Base-by-base conservation (phyloP, 169 alveolate species). In the Cryptosporidium andersoni region DNA sequence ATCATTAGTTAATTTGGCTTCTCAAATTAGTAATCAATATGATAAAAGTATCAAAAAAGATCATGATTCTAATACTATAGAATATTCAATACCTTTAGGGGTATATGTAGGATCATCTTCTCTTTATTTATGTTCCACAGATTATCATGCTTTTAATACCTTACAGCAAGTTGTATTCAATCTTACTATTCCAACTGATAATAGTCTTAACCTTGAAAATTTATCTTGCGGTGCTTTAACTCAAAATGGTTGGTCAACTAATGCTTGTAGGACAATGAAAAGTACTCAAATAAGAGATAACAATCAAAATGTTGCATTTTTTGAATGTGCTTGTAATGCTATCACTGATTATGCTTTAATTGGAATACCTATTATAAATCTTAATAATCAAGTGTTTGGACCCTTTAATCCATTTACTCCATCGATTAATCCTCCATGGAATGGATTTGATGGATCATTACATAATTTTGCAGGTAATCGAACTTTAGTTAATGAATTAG, bases 381-480 rank as follows among this genome's bases (percentile, higher is more conserved):
- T 25, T 48, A 9, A 45, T 8, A 63, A 74, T 74, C 25, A 25
- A 25, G 25, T 25, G 25, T 25, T 25, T 25, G 85, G 74, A 60
- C 47, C 56, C n/a, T 74, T 58, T 74, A 68, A 74, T 16, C 85
- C 85, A 58, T 74, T 74, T 43, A 58, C 85, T 34, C 85, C 85
- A 37, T 74, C 85, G 12, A 74, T 74, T n/a, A 74, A 58, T 58
- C 55, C 55, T 37, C 85, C 85, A 40, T 74, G 85, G 85, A 63
- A 63, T 9, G 85, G 85, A 0, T 74, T 74, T 58, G 85, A 74
- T n/a, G 62, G 60, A 58, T 43, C 67, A 25, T 63, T 74, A 8
- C 45, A 58, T 16, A 74, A 68, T 43, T 62, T 74, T 60, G 64
- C 62, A 58, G 60, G 62, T 37, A 74, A 74, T 42, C 74, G 43